Base-by-base conservation (phyloP, 345 rosid species). In the Turnera subulata region DNA sequence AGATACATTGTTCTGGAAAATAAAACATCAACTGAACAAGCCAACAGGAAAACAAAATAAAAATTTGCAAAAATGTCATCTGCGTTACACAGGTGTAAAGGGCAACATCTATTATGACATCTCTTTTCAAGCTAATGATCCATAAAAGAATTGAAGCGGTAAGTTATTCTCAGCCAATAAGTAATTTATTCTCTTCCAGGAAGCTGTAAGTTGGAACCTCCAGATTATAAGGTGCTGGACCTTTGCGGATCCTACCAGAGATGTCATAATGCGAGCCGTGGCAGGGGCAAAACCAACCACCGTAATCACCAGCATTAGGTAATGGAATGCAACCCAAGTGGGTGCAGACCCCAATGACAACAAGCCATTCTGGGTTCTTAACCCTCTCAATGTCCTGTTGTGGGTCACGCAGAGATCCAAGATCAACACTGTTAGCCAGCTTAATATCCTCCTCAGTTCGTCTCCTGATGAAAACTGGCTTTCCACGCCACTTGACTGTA, bases 241-340 rank as follows among this genome's bases (percentile, higher is more conserved):
- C 96, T 75, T 91, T 91, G 48, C 98, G 76, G 43, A 91, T 86
- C 76, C 96, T 81, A 25, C 98, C 96, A 23, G 98, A 91, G 69
- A 91, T 65, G 64, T 91, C 98, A 16, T 91, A 91, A 59, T 91
- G 98, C 6, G 96, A 91, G 5, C 98, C 98, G 16, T 91, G 98
- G 75, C 96, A 91, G 6, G 98, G 96, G 64, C 98, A 88, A 69
- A 88, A 91, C 98, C 98, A 91, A 11, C 98, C 98, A 0, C 95
- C 98, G 56, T 73, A 91, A 26, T 91, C 98, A 69, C 98, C 98
- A 50, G 98, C 96, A 69, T 91, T 91, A 1, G 98, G 98, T 64
- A 91, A 79, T 15, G 98, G 96, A 71, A 91, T 91, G 83, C 98
- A 91, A 7, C 98, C 98, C 70, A 91, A 63, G 61, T 91, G 98